Evolutionary conservation across 805 yeast species (phyloP).

Genomic region (Saccharomycopsis oosterbeekiorum): DNA sequence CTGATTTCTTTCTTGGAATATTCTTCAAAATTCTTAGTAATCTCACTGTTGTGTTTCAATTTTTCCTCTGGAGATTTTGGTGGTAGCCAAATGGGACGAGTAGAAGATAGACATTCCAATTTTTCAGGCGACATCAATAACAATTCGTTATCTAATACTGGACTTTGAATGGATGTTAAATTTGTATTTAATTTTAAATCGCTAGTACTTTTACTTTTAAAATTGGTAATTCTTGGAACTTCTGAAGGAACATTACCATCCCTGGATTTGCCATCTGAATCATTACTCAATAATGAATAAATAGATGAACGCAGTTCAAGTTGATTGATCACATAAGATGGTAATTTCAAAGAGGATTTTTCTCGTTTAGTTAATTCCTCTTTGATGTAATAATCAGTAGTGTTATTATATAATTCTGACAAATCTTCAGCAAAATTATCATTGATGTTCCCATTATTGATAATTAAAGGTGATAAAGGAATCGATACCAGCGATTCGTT

Average conservation of each 20-base stretch:
- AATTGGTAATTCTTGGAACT: neutral
- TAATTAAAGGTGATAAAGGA: slow-evolving; percentile 17
- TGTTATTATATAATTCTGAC: slow-evolving; percentile 12
- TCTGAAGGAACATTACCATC: slow-evolving; percentile 4
- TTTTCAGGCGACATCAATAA: slow-evolving; percentile 53
- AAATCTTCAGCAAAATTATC: slow-evolving; percentile 15
- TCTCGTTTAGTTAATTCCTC: slow-evolving; percentile 17
- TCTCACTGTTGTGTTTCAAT: slow-evolving; percentile 45
- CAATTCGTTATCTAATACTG: slow-evolving; percentile 40
- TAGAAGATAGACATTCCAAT: slow-evolving; percentile 40
- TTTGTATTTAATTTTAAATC: neutral
- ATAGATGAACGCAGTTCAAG: slow-evolving; percentile 14
- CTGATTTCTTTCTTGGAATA: slow-evolving; percentile 15
- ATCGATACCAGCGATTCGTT: slow-evolving; percentile 12
- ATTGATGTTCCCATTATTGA: slow-evolving; percentile 4
- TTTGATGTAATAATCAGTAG: slow-evolving; percentile 12
- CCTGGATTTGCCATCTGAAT: slow-evolving; percentile 1
- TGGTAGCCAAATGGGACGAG: slow-evolving; percentile 66
- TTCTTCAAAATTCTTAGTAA: slow-evolving; percentile 26
- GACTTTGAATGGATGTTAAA: neutral
- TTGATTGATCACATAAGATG: slow-evolving; percentile 17
- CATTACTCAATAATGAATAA: neutral
- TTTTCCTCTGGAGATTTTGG: slow-evolving; percentile 49
- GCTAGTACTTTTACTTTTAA: neutral
- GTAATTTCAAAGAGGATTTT: slow-evolving; percentile 12